Evolutionary conservation across 2,329 filamentous ascomycete species (phyloP).

Genomic region (Moelleriella libera): DNA sequence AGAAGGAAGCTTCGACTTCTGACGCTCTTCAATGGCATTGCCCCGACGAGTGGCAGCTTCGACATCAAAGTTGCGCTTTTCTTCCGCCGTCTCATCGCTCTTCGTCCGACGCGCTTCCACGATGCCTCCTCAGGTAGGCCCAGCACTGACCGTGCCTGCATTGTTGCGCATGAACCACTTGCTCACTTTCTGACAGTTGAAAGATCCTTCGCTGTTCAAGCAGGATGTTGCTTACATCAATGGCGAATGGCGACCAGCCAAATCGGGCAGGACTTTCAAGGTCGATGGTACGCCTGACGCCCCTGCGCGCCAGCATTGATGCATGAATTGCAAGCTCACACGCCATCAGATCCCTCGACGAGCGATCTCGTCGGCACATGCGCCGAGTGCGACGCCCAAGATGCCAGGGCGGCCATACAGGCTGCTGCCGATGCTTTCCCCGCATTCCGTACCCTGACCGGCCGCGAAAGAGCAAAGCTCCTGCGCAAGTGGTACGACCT

Average conservation of each 20-base stretch:
- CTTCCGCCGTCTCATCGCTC: constrained; percentile 12
- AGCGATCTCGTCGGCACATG: constrained; percentile 68
- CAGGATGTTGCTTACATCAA: constrained; percentile 74
- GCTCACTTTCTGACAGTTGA: constrained; percentile 37
- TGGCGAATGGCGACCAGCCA: constrained; percentile 78
- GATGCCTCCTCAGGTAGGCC: constrained; percentile 29
- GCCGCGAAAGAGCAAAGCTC: constrained; percentile 59
- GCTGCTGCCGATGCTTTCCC: constrained; percentile 69
- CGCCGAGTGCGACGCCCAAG: constrained; percentile 68
- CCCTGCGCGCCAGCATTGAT: neutral
- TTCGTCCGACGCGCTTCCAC: constrained; percentile 27
- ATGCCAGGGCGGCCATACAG: constrained; percentile 68
- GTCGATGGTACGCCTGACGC: constrained; percentile 43
- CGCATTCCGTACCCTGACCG: constrained; percentile 55
- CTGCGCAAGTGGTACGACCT: constrained; percentile 73
- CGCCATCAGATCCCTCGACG: constrained; percentile 59
- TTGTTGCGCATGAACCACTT: neutral
- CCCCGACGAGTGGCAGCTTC: constrained; percentile 16
- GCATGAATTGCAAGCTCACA: neutral
- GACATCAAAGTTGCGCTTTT: constrained; percentile 14
- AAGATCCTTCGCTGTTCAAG: constrained; percentile 72
- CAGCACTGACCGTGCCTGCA: neutral
- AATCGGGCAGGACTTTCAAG: constrained; percentile 83
- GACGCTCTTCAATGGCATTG: constrained; percentile 13
- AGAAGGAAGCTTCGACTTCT: neutral